Percentiles rank a stretch among this genome's conserved stretches.
These are phyloP conservation scores for Onygenales sp. DNA, from an alignment of 2,329 filamentous ascomycete genomes.

Conservation along the genomic window DNA sequence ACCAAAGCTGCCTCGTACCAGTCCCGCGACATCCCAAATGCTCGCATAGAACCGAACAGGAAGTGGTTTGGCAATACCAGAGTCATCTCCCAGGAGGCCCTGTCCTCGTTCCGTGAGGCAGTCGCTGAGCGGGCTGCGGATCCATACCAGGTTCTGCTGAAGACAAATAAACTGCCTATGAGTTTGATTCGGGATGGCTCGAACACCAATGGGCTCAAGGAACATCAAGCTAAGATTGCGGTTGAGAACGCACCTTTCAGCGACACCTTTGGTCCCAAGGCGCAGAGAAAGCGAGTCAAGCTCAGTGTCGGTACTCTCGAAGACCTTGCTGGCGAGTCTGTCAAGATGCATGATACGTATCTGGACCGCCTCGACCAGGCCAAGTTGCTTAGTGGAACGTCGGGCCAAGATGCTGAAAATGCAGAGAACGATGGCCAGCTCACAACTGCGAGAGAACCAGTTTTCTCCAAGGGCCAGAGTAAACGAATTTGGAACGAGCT, in stretches of 20 bases:
- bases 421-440: conserved; percentile 40
- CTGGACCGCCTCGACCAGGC: conserved; percentile 71
- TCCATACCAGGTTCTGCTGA: conserved; percentile 88
- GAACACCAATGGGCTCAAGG: conserved; percentile 72
- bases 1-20: conserved; percentile 77
- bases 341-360: conserved; percentile 72
- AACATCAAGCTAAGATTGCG: conserved; percentile 88
- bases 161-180: conserved; percentile 96
- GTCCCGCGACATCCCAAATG: conserved; percentile 68
- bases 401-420: conserved; percentile 47
- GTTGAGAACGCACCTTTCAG: conserved; percentile 79
- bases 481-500: conserved; percentile 97
- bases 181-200: conserved; percentile 75
- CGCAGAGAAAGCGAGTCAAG: conserved; percentile 87
- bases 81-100: conserved; percentile 78
- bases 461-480: conserved; percentile 90
- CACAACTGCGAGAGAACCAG: conserved; percentile 64
- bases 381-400: conserved; percentile 62
- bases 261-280: conserved; percentile 87
- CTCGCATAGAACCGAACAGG: conserved; percentile 87
- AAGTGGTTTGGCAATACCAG: conserved; percentile 98
- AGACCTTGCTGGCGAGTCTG: conserved; percentile 71
- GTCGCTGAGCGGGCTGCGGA: conserved; percentile 85
- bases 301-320: conserved; percentile 70
- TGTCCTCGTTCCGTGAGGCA: conserved; percentile 79